Percentiles rank a stretch among this genome's conserved stretches.
These are phyloP conservation scores for Prinsepia uniflora DNA, from an alignment of 306 rosid species.

Conservation along the genomic window DNA sequence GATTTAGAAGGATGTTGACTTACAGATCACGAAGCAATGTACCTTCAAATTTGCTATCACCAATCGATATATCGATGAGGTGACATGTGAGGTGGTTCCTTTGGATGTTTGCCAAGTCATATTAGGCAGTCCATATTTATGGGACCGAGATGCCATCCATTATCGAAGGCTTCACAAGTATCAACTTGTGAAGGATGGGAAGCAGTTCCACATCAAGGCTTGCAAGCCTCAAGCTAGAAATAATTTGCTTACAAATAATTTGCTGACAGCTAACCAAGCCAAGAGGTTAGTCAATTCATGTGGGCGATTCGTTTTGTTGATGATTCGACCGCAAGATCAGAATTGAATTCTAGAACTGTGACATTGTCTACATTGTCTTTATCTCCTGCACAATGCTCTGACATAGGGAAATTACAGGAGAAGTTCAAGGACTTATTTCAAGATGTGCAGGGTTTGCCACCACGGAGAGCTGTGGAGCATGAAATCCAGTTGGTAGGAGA, in stretches of 20 bases:
- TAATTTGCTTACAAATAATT: no score
- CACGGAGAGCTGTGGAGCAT: neutral
- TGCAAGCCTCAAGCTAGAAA: neutral
- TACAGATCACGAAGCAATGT: neutral
- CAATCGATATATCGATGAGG: neutral
- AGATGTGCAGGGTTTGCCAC: neutral
- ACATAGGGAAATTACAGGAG: neutral
- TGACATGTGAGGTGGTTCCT: neutral
- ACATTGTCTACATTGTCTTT: neutral
- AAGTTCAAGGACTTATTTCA: neutral
- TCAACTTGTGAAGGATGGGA: neutral
- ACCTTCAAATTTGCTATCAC: constrained; percentile 1
- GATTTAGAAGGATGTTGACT: neutral
- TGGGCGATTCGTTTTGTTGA: no score
- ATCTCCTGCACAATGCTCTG: neutral
- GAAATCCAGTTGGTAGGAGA: no score
- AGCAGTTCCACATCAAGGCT: neutral
- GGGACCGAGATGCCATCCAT: neutral
- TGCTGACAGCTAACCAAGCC: no score
- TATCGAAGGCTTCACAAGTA: no score
- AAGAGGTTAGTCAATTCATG: no score
- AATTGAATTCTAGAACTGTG: neutral
- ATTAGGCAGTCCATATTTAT: neutral
- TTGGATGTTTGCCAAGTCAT: no score
- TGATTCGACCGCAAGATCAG: no score